These are phyloP conservation scores for Alectoria sarmentosa DNA, from an alignment of 495 filamentous ascomycete species.

Conservation along the genomic window DNA sequence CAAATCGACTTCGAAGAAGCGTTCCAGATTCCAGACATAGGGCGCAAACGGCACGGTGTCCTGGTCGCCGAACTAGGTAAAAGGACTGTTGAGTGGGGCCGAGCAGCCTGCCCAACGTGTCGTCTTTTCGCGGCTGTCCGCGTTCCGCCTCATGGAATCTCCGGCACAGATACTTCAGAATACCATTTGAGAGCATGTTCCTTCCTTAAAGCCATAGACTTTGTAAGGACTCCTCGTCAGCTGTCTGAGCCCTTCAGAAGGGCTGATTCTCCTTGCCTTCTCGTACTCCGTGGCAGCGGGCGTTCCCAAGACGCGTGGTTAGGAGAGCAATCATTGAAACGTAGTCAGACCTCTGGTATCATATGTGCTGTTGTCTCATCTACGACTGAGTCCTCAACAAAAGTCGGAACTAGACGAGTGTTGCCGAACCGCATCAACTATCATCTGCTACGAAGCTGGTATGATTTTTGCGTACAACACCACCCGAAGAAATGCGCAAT, in stretches of 20 bases:
- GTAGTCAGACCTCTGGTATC: no score
- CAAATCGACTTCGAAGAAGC: no score
- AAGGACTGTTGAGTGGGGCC: not conserved
- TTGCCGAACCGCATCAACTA: not conserved
- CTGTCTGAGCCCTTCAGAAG: no score
- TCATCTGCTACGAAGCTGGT: not conserved
- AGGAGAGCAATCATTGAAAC: no score
- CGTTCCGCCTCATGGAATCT: not conserved
- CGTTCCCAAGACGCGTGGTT: no score
- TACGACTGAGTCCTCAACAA: not conserved
- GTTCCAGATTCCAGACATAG: no score
- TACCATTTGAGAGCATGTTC: not conserved
- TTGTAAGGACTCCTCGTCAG: no score
- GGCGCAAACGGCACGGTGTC: no score
- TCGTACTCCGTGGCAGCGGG: no score
- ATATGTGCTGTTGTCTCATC: no score
- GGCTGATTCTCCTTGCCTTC: no score
- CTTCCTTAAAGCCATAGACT: not conserved
- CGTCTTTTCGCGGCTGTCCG: not conserved
- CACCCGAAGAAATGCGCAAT: not conserved
- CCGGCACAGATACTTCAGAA: not conserved
- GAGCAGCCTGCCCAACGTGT: not conserved
- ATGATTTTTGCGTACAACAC: not conserved
- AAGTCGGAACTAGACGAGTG: not conserved
- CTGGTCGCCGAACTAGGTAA: not conserved